Evolutionary conservation across 768 basidiomycete species (phyloP).

Genomic region (Clathrus columnatus): DNA sequence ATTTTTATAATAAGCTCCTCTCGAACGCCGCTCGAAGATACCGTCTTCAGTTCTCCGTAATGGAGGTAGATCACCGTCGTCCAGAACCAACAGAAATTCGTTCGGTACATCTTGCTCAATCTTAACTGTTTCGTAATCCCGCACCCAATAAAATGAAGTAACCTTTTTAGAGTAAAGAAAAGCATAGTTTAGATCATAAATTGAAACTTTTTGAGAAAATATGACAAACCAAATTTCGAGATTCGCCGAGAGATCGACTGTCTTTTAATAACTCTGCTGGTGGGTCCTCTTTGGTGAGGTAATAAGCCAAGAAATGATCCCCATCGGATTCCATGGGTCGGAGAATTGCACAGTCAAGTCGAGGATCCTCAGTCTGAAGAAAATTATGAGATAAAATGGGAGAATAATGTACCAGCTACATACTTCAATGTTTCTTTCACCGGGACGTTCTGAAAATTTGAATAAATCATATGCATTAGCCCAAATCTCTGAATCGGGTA

Average conservation of each 20-base stretch:
- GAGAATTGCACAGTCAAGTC: slow-evolving; percentile 77
- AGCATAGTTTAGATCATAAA: not conserved
- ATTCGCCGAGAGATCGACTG: slow-evolving; percentile 27
- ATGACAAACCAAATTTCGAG: slow-evolving; percentile 37
- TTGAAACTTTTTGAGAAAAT: not conserved
- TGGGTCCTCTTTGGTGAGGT: slow-evolving; percentile 70
- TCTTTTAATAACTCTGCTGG: slow-evolving; percentile 59
- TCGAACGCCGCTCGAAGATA: slow-evolving; percentile 25
- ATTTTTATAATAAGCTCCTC: slow-evolving; percentile 83
- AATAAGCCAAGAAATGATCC: slow-evolving; percentile 81
- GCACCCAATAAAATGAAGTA: slow-evolving; percentile 65
- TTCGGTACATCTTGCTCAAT: slow-evolving; percentile 81
- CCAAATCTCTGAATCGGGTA: slow-evolving; percentile 84
- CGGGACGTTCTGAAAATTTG: slow-evolving; percentile 77
- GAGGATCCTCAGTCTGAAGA: slow-evolving; percentile 61
- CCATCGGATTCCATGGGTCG: slow-evolving; percentile 85
- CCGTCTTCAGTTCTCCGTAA: slow-evolving; percentile 26
- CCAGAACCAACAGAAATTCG: slow-evolving; percentile 70
- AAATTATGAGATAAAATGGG: not conserved
- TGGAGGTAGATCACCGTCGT: slow-evolving; percentile 40
- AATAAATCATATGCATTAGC: slow-evolving; percentile 85
- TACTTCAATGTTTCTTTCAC: slow-evolving; percentile 66
- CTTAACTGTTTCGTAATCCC: slow-evolving; percentile 83
- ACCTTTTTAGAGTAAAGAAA: slow-evolving; percentile 31
- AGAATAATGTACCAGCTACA: slow-evolving; percentile 17